Conservation (phyloP, 352 stramenopile genomes). For the Phytophthora palmivora region DNA sequence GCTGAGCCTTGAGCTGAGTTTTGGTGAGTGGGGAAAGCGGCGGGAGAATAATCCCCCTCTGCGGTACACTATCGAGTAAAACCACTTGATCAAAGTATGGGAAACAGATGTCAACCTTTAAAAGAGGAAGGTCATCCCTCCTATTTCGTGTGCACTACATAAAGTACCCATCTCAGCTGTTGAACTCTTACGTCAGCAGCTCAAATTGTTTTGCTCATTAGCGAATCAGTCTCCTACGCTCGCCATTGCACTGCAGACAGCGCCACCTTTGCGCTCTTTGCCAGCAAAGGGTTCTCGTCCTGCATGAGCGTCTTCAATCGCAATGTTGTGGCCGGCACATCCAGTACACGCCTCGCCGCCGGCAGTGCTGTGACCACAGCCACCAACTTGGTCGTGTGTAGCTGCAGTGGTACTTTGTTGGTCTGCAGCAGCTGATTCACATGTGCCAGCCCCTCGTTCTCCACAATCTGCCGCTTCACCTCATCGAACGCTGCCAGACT, state of each 20-base stretch:
- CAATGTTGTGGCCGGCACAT: conserved; percentile 59
- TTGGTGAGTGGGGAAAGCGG: conserved; percentile 33
- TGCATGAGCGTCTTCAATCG: conserved; percentile 50
- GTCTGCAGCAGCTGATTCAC: conserved; percentile 74
- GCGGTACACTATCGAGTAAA: background rate
- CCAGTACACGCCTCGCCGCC: conserved; percentile 52
- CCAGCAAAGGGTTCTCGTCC: conserved; percentile 60
- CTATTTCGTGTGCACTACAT: conserved; percentile 13
- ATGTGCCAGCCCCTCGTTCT: conserved; percentile 47
- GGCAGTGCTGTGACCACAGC: conserved; percentile 67
- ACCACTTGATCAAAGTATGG: conserved; percentile 36
- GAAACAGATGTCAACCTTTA: conserved; percentile 33
- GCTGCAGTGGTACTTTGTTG: conserved; percentile 58
- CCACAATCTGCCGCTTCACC: conserved; percentile 70
- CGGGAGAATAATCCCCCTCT: conserved; percentile 24
- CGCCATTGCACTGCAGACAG: conserved; percentile 69
- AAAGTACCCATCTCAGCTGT: conserved; percentile 22
- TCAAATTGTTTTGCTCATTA: conserved; percentile 3
- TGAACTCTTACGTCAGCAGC: conserved; percentile 22
- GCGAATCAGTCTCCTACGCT: conserved; percentile 31
- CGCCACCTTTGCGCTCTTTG: conserved; percentile 60
- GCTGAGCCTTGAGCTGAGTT: conserved; percentile 34
- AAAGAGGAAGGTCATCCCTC: conserved; percentile 14
- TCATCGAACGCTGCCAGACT: conserved; percentile 69
- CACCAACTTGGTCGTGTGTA: conserved; percentile 76